These are phyloP conservation scores for Podospora pseudopauciseta DNA, from an alignment of 495 filamentous ascomycete genomes.

Conservation along the genomic window DNA sequence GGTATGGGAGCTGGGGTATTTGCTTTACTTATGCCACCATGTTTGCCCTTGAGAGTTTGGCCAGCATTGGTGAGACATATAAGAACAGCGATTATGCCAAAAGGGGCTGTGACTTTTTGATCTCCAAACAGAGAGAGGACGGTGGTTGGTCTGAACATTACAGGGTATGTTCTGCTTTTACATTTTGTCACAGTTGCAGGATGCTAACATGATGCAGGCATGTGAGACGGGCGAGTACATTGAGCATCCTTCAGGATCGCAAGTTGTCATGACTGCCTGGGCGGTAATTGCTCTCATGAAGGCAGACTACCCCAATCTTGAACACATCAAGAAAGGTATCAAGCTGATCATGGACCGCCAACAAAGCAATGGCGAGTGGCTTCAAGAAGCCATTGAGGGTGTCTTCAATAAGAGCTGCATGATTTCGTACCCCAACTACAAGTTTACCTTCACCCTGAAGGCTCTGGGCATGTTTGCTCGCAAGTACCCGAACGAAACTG, in stretches of 20 bases:
- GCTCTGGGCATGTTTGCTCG: conserved; percentile 84
- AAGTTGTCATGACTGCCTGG: conserved; percentile 94
- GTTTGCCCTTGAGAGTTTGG: conserved; percentile 88
- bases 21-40: conserved; percentile 95
- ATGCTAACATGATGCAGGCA: conserved; percentile 37
- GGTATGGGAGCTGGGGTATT: conserved; percentile 97
- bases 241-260: conserved; percentile 57
- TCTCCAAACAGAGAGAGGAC: conserved; percentile 77
- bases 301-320: conserved; percentile 73
- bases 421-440: conserved; percentile 99
- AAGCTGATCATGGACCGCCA: conserved; percentile 82
- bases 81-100: conserved; percentile 64
- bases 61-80: conserved; percentile 77
- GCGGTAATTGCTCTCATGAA: conserved; percentile 80
- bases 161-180: conserved; percentile 51
- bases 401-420: conserved; percentile 99
- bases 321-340: conserved; percentile 68
- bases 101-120: conserved; percentile 77
- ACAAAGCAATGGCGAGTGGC: conserved; percentile 85
- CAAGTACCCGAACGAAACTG: conserved; percentile 63
- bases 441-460: conserved; percentile 92
- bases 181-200: background rate
- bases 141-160: conserved; percentile 98
- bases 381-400: conserved; percentile 92
- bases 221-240: conserved; percentile 53